phyloP scores from a whole-genome alignment of 2,329 filamentous ascomycete species.

The Colletotrichum costaricense region DNA sequence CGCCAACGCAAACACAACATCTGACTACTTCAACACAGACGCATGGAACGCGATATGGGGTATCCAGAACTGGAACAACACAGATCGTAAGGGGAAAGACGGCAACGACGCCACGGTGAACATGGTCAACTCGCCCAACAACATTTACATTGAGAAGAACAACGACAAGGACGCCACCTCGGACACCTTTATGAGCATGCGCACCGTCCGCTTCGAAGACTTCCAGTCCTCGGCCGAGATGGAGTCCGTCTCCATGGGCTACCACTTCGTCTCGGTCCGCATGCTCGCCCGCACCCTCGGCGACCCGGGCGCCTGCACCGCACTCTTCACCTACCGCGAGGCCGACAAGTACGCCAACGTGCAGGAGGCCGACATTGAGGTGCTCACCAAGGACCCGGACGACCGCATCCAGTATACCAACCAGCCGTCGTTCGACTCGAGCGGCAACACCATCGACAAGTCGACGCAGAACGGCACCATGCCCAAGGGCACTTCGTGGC shows the following conservation, averaged over 20 bases:
- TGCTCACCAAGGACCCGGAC: conserved; percentile 58
- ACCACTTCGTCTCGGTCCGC: conserved; percentile 56
- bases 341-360: conserved; percentile 49
- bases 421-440: conserved; percentile 63
- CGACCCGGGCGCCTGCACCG: conserved; percentile 59
- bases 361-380: conserved; percentile 65
- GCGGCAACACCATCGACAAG: conserved; percentile 55
- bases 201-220: conserved; percentile 54
- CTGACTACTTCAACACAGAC: conserved; percentile 51
- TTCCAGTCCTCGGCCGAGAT: conserved; percentile 63
- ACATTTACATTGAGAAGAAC: conserved; percentile 59
- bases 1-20: conserved; percentile 46
- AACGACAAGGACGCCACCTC: conserved; percentile 45
- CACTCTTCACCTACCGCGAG: conserved; percentile 64
- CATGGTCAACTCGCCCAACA: conserved; percentile 56
- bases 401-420: conserved; percentile 68
- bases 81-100: conserved; percentile 27
- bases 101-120: conserved; percentile 44
- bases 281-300: conserved; percentile 64
- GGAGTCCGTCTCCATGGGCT: conserved; percentile 50
- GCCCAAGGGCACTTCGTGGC: conserved; percentile 57
- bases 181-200: conserved; percentile 59
- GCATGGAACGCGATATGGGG: conserved; percentile 52
- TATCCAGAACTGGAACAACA: conserved; percentile 54
- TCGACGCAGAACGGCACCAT: conserved; percentile 61